Base-by-base conservation (phyloP, 495 filamentous ascomycete species). In the Cairneyella variabilis region DNA sequence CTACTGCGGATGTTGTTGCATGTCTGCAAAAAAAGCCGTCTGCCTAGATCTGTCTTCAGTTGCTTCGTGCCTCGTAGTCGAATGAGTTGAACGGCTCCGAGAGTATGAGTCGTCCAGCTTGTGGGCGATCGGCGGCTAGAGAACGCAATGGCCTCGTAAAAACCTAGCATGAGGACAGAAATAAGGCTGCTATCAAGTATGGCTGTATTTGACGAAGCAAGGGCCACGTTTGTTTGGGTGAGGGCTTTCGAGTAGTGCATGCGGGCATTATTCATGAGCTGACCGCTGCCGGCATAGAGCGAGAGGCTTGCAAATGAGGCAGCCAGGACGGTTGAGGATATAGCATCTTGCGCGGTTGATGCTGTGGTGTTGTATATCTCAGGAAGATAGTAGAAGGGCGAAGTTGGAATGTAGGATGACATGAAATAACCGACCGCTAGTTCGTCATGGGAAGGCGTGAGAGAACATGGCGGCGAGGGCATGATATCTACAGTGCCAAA, bases 161-260 rank as follows among this genome's bases (percentile, higher is more conserved):
- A 57, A 9, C 74, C 76, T 30, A 86, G 70, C 39, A 84, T 70
- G 9, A 86, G 65, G 25, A 84, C 75, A 0, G 80, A 72, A 22
- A 81, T 74, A 57, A 86, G 75, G 5, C 82, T 83, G 47, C 71
- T 70, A 64, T 86, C 82, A 27, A 77, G 72, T 54, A 71, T 74
- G 34, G 77, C 79, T 39, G 83, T 74, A 16, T 62, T 66, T 3
- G 74, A 69, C 48, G 78, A 67, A 41, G 64, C 56, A 12, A 86
- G 62, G 14, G 83, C 82, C 21, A 67, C 60, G 48, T 77, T 83
- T 5, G 75, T 63, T 23, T 70, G 59, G 21, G 66, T 62, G 22
- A 80, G 54, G 2, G 74, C 77, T 20, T 63, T 67, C 5, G 66
- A 65, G 63, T 80, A 79, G 59, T 75, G 71, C 40, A 60, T 62